Percentiles rank a stretch among this genome's conserved stretches.
phyloP scores from a whole-genome alignment of 1,284 basidiomycete genomes.

The Mycocalia duriaeana region DNA sequence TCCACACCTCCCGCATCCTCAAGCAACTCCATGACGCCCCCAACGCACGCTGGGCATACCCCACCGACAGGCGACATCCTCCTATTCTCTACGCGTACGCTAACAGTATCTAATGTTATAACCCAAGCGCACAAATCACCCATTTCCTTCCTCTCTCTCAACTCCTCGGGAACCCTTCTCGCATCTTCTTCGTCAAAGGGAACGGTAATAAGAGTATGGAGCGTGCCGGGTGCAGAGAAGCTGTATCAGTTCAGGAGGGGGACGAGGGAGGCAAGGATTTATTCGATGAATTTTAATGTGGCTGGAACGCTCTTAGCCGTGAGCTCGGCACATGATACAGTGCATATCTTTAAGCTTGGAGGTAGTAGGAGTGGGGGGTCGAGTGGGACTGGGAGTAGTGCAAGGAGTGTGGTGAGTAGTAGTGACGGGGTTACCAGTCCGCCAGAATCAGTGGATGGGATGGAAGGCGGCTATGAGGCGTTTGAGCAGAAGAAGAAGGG shows the following conservation, averaged over 20 bases:
- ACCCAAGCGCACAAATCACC: slow-evolving; percentile 97
- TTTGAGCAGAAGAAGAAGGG: slow-evolving; percentile 70
- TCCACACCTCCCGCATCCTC: slow-evolving; percentile 28
- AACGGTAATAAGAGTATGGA: slow-evolving; percentile 95
- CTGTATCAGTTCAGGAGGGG: slow-evolving; percentile 94
- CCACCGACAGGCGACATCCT: slow-evolving; percentile 82
- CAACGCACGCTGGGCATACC: too few species aligned
- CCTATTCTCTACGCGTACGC: slow-evolving; percentile 87
- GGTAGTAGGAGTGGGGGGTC: slow-evolving; percentile 12
- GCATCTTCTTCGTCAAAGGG: slow-evolving; percentile 95
- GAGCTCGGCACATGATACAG: slow-evolving; percentile 89
- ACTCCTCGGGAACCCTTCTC: slow-evolving; percentile 84
- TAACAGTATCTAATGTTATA: slow-evolving; percentile 92
- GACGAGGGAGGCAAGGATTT: slow-evolving; percentile 82
- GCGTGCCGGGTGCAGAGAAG: slow-evolving; percentile 87
- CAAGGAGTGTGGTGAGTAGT: not conserved
- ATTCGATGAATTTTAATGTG: slow-evolving; percentile 89
- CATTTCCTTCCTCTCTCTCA: slow-evolving; percentile 84
- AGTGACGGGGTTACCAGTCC: slow-evolving; percentile 38
- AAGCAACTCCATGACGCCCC: too few species aligned
- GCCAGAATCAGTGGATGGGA: slow-evolving; percentile 59
- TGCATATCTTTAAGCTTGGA: slow-evolving; percentile 92
- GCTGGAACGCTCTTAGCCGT: slow-evolving; percentile 84
- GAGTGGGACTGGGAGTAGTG: slow-evolving; percentile 6
- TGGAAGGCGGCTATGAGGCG: slow-evolving; percentile 73